Conservation (phyloP, 139 green algal species). For the Limnomonas spitsbergensis region DNA sequence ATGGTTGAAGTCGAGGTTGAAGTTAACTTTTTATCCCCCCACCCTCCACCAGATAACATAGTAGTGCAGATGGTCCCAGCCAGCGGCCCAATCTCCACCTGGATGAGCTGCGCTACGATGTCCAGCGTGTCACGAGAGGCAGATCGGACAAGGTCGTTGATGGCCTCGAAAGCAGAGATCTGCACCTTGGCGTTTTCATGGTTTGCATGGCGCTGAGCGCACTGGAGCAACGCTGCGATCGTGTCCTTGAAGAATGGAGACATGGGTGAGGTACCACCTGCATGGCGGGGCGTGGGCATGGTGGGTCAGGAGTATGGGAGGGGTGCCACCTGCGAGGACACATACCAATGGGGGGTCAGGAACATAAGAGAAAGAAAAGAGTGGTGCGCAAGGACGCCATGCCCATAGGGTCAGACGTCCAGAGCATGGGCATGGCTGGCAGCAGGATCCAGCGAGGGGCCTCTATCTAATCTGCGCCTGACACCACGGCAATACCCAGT, state of each 20-base stretch:
- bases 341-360: too few relatives aligned
- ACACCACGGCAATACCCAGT: too few relatives aligned
- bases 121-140: conserved; percentile 69
- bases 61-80: neutral
- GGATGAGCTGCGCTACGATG: conserved; percentile 26
- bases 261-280: conserved; percentile 62
- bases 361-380: too few relatives aligned
- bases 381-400: too few relatives aligned
- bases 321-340: too few relatives aligned
- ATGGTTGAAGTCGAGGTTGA: too few relatives aligned
- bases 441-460: too few relatives aligned
- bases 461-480: too few relatives aligned
- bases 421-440: too few relatives aligned
- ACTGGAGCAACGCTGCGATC: conserved; percentile 70
- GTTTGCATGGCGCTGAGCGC: conserved; percentile 35
- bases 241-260: conserved; percentile 85
- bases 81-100: conserved; percentile 5
- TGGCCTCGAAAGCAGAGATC: conserved; percentile 85
- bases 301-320: neutral
- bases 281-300: neutral
- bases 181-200: conserved; percentile 53
- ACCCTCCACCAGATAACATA: too few relatives aligned
- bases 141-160: conserved; percentile 90
- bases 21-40: too few relatives aligned
- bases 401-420: too few relatives aligned